Evolutionary conservation across 1,284 basidiomycete species (phyloP), one percentile per base, ranked within the genome.

Genomic region (Exobasidium rhododendri): DNA sequence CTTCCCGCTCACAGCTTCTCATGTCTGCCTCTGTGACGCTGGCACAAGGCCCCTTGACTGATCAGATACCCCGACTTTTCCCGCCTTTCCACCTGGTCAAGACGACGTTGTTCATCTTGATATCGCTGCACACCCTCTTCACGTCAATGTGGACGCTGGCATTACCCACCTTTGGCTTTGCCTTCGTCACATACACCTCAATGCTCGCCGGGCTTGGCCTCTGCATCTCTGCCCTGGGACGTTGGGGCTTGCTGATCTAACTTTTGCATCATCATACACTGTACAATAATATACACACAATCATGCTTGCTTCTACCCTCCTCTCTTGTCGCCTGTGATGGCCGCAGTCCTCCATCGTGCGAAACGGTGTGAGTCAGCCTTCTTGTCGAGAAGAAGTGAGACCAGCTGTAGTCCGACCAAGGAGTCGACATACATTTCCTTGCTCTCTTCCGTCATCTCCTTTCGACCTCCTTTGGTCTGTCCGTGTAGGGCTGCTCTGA

Each of bases 161-260:
- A 26, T 51, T 77, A 10, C 74, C 75, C 3, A 52, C 28, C 10
- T 53, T 76, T 7, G 74, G 75, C 6, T 71, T 75, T 22, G 70
- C 70, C 3, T 69, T 61, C 0, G 68, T 73, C 5, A 76, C 71
- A 4, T 77, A 77, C 43, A 65, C 64, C 1, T 69, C 69, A 24
- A 56, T 77, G 53, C 59, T 77, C 17, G 67, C 74, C 28, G 75
- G 74, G 17, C 61, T 76, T 3, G 68, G 64, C 6, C 69, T 77
- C 29, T 59, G 74, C 50, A 63, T 69, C 1, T 70, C 63, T 2
- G 74, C 65, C 13, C 53, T 73, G 31, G 75, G 70, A 26, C 52
- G 70, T 30, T 77, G 75, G 75, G 69, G 73, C 1, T 61, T 71
- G 49, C 47, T 75, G 5, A 68, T 73, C 1, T 71, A 51, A 59